Evolutionary conservation across 352 stramenopile species (phyloP).

Genomic region (Hyaloperonospora brassicae): DNA sequence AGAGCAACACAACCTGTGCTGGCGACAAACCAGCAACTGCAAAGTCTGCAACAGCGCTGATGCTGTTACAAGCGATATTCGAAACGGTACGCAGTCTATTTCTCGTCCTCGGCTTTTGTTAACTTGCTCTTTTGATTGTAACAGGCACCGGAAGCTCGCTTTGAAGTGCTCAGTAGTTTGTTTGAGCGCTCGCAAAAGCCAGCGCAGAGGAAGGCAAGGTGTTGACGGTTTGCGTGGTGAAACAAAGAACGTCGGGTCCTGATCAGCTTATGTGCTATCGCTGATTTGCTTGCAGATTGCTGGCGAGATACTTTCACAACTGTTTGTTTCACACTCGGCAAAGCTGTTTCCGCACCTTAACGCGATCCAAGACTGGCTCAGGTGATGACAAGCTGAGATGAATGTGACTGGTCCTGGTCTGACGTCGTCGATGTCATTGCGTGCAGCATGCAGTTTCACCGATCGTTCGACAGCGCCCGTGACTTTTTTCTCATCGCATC

Average conservation of each 20-base stretch:
- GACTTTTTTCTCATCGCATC: constrained; percentile 43
- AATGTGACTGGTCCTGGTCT: background rate
- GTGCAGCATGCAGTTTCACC: constrained; percentile 42
- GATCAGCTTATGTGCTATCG: constrained; percentile 1
- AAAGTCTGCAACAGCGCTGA: constrained; percentile 19
- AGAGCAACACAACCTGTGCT: constrained; percentile 5
- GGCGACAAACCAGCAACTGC: constrained; percentile 1
- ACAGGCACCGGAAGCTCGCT: constrained; percentile 44
- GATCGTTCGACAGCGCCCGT: constrained; percentile 30
- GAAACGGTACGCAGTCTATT: constrained; percentile 19
- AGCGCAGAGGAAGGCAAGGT: constrained; percentile 23
- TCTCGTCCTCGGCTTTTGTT: background rate
- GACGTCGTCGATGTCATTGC: constrained; percentile 1
- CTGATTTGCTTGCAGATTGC: constrained; percentile 16
- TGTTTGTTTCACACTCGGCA: constrained; percentile 39
- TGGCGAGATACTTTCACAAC: constrained; percentile 24
- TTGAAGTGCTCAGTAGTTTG: constrained; percentile 35
- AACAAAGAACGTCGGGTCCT: background rate
- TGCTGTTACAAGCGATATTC: constrained; percentile 35
- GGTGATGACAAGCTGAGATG: constrained; percentile 16
- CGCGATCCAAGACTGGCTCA: constrained; percentile 63
- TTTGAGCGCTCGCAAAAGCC: constrained; percentile 31
- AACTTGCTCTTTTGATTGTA: constrained; percentile 6
- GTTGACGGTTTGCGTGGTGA: background rate
- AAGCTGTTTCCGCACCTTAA: constrained; percentile 39